Evolutionary conservation across 306 rosid species (phyloP).

Genomic region (Dalbergia cultrata): DNA sequence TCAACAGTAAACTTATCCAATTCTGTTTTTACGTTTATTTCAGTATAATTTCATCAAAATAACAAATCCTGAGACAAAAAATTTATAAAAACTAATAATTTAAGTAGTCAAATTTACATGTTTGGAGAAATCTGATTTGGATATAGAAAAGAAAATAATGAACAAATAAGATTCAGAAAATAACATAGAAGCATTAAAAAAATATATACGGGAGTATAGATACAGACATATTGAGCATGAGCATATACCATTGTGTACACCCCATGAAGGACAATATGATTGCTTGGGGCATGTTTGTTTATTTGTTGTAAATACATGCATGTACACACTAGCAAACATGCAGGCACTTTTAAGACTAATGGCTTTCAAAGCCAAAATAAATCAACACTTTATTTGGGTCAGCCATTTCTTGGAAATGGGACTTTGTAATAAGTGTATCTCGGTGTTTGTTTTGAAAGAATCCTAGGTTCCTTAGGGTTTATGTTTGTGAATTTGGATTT

Average conservation of each 20-base stretch:
- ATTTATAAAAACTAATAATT: not conserved
- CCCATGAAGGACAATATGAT: not conserved
- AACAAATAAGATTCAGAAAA: not conserved
- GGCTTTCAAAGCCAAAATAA: slow-evolving; percentile 24
- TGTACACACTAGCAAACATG: not conserved
- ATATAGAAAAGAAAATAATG: too few species aligned
- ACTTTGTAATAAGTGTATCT: not conserved
- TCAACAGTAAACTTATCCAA: slow-evolving; percentile 15
- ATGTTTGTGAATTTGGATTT: too few species aligned
- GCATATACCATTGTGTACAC: not conserved
- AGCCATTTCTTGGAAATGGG: not conserved
- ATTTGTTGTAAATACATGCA: slow-evolving; percentile 1
- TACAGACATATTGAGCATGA: not conserved
- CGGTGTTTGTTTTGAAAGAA: not conserved
- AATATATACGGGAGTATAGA: not conserved
- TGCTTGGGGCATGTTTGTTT: not conserved
- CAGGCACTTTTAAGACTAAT: not conserved
- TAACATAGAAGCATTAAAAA: not conserved
- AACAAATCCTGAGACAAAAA: not conserved
- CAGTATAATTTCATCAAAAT: slow-evolving; percentile 15
- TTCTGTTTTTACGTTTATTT: not conserved
- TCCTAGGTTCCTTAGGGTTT: not conserved
- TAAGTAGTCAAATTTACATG: not conserved
- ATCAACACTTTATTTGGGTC: slow-evolving; percentile 21
- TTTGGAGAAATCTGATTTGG: not conserved